Evolutionary conservation across 2,329 filamentous ascomycete genomes (phyloP), one percentile per base, ranked within the genome.

Genomic region (Aschersonia sp.): DNA sequence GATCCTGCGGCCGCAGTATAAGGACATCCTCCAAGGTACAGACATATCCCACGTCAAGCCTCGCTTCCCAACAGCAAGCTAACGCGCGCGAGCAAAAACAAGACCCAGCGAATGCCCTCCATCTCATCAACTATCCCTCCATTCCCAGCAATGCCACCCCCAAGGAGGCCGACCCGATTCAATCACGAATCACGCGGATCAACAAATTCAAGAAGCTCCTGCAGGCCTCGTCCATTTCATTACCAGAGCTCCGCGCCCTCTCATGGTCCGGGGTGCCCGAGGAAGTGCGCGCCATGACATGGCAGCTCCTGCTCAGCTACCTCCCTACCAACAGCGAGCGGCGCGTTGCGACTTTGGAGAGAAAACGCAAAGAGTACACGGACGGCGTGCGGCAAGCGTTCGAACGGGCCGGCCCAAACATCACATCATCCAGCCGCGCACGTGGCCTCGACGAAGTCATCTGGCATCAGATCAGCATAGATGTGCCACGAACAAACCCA

Each of bases 381-480:
- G 92, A 98, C 56, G 92, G 91, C 2, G 91, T 98, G 49, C 76
- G 73, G 50, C 84, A 80, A 63, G 82, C 70, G 1, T 84, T 85
- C 57, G 80, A 86, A 52, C 65, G 84, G 52, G 79, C 81, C 2
- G 78, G 86, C 48, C 62, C 56, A 7, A 64, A 54, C 43, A 51
- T 56, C 12, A 55, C 54, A 30, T 54, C 71, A 1, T 54, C 65
- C 4, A 70, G 74, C 10, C 73, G 74, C 53, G 62, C 70, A 5
- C 68, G 78, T 51, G 91, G 89, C 2, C 69, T 98, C 20, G 94
- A 98, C 57, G 92, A 98, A 69, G 85, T 88, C n/a, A 82, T 98
- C 50, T 98, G 92, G 92, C 92, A 98, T 68, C 92, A 98, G 61
- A 97, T 98, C 66, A 96, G 89, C 65, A 98, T 98, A 59, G 92